Percentiles rank a stretch among this genome's conserved stretches.
These are phyloP conservation scores for Citrus trifoliata DNA, from an alignment of 345 rosid genomes.

Conservation along the genomic window DNA sequence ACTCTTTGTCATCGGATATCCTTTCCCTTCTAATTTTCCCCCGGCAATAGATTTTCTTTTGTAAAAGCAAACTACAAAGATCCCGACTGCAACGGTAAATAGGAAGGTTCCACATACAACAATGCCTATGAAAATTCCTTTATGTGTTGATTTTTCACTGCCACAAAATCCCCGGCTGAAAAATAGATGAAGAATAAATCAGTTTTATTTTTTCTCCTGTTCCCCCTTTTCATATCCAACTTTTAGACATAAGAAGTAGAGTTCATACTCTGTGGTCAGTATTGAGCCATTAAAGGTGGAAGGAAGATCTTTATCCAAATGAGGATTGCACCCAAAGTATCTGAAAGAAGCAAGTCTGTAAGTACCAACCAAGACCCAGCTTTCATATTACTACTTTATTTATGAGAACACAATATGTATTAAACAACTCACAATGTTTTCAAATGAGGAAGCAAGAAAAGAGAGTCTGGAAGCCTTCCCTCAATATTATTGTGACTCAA, in stretches of 20 bases:
- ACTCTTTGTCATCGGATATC: slow-evolving; percentile 37
- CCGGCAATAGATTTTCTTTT: slow-evolving; percentile 19
- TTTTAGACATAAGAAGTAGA: slow-evolving; percentile 4
- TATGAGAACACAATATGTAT: background rate
- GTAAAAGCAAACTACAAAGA: slow-evolving; percentile 20
- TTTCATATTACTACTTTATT: background rate
- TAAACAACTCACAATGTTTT: slow-evolving; percentile 38
- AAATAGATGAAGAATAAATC: slow-evolving; percentile 10
- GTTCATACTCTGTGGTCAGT: slow-evolving; percentile 47
- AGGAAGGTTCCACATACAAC: slow-evolving; percentile 39
- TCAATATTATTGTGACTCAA: slow-evolving; percentile 42
- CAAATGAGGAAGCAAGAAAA: slow-evolving; percentile 31
- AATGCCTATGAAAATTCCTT: slow-evolving; percentile 34
- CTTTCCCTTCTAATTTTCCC: slow-evolving; percentile 24
- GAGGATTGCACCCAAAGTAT: slow-evolving; percentile 50
- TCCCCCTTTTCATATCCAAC: background rate
- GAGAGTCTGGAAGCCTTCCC: slow-evolving; percentile 35
- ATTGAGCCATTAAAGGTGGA: slow-evolving; percentile 24
- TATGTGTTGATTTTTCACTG: slow-evolving; percentile 9
- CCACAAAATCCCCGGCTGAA: slow-evolving; percentile 42
- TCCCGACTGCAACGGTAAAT: slow-evolving; percentile 33
- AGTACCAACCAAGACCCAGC: background rate
- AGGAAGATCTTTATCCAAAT: slow-evolving; percentile 22
- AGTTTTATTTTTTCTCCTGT: background rate
- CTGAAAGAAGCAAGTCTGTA: slow-evolving; percentile 27